Evolutionary conservation across 2,329 filamentous ascomycete species (phyloP), one percentile per base, ranked within the genome.

Genomic region (Chaetothyriales sp.): DNA sequence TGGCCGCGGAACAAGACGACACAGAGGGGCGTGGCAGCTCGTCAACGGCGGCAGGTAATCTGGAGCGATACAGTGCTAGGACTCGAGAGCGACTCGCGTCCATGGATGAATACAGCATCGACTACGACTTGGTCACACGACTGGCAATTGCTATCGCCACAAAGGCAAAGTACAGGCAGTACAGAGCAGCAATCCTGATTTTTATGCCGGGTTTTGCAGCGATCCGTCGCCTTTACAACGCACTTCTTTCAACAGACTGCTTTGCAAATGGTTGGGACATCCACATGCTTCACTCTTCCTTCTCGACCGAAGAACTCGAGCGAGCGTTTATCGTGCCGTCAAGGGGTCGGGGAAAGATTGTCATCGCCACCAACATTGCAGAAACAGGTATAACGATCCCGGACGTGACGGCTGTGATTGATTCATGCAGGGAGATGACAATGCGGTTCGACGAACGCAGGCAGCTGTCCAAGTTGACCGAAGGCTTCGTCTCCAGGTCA

Each of bases 381-480:
- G 92, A 98, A 66, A 98, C 92, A 0, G 92, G 92, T 71, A 95
- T 98, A 63, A 98, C 92, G 0, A 98, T 98, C 57, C 92, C 92
- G 1, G 92, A 98, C 64, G 86, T 98, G 26, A 96, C 92, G 0
- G 95, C 89, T 60, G 92, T 98, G 45, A 84, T 98, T 52, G 92
- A 98, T 65, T 89, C 88, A 0, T 92, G 92, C 51, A 96, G 95
- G 66, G 90, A 96, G 67, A 88, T 93, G 58, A 39, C 56, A 32
- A 53, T 54, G 49, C 73, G 90, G 25, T 96, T 94, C 60, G 90
- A 98, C 62, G 92, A 98, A 69, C 80, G 86, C 50, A 78, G 88
- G 51, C 92, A 98, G 62, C 74, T 98, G 32, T 96, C 90, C 1
- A 79, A 86, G 19, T 76, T 98, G 18, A 83, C 95, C 32, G 90